A percentile compares a stretch with the other conserved stretches of the same genome.
Conservation (phyloP, 768 basidiomycete genomes). For the Rubroboletus satanas region DNA sequence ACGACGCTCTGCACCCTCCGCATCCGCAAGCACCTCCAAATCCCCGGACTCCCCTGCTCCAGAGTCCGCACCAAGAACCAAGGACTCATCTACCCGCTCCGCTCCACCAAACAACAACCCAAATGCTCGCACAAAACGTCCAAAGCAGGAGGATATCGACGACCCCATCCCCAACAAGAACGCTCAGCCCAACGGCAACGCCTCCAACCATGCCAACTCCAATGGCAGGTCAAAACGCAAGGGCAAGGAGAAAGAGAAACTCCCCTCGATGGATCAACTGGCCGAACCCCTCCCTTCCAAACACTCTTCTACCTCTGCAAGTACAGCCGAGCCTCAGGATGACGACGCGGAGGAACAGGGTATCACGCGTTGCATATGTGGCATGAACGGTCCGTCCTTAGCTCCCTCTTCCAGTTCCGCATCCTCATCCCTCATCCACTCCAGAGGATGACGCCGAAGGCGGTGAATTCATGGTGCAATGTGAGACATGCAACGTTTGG, state of each 20-base stretch:
- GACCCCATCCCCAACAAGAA: constrained; percentile 50
- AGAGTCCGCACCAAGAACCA: constrained; percentile 43
- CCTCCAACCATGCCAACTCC: constrained; percentile 28
- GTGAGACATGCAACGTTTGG: constrained; percentile 96
- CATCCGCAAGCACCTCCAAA: constrained; percentile 64
- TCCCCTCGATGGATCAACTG: constrained; percentile 29
- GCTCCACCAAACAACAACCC: constrained; percentile 36
- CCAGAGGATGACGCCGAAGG: constrained; percentile 75
- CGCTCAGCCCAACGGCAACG: constrained; percentile 30
- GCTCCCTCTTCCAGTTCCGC: constrained; percentile 4
- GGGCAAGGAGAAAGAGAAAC: constrained; percentile 61
- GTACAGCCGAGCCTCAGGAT: constrained; percentile 39
- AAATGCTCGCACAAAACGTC: constrained; percentile 50
- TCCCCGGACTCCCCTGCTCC: constrained; percentile 67
- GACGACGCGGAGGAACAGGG: constrained; percentile 50
- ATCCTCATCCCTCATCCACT: constrained; percentile 27
- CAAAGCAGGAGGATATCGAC: constrained; percentile 73
- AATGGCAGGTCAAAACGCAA: constrained; percentile 58
- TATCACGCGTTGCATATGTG: constrained; percentile 83
- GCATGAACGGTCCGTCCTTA: constrained; percentile 60
- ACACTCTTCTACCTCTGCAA: constrained; percentile 27
- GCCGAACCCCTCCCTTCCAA: constrained; percentile 28
- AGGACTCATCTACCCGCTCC: constrained; percentile 37
- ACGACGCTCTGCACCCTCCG: constrained; percentile 64
- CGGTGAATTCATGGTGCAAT: constrained; percentile 96